Conservation (phyloP, 305 asterid species). For the Euphrasia arctica region DNA sequence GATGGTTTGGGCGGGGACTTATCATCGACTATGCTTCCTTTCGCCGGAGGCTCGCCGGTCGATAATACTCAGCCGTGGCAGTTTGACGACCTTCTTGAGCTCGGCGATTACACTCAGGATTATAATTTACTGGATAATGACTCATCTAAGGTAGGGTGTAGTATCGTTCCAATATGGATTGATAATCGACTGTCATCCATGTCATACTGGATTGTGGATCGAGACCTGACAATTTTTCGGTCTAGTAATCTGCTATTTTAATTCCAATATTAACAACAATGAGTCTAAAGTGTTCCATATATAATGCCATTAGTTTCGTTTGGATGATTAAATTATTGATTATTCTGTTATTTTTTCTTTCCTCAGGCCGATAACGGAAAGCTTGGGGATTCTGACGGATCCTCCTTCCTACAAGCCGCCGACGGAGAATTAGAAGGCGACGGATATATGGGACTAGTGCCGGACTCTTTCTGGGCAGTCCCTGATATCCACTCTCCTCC, state of each 20-base stretch:
- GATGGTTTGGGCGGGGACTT: slow-evolving; percentile 30
- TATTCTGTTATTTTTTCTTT: not conserved
- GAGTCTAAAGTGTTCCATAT: too few relatives aligned
- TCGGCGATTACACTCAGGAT: slow-evolving; percentile 51
- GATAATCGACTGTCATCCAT: not conserved
- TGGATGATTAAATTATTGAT: not conserved
- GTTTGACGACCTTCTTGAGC: slow-evolving; percentile 69
- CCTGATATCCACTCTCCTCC: slow-evolving; percentile 85
- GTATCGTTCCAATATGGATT: not conserved
- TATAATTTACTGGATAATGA: slow-evolving; percentile 48
- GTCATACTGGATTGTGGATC: not conserved
- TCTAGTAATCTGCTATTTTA: not conserved
- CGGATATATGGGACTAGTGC: slow-evolving; percentile 57
- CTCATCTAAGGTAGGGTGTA: slow-evolving; percentile 69
- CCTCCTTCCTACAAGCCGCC: slow-evolving; percentile 42
- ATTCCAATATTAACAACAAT: too few relatives aligned
- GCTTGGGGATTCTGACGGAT: slow-evolving; percentile 59
- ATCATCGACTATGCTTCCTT: slow-evolving; percentile 36
- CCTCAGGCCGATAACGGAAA: slow-evolving; percentile 60
- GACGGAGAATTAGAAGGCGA: slow-evolving; percentile 67
- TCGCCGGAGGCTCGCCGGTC: slow-evolving; percentile 55
- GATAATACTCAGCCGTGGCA: slow-evolving; percentile 68
- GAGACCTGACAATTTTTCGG: not conserved
- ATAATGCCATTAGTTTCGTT: not conserved
- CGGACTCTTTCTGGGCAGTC: slow-evolving; percentile 66